Base-by-base conservation (phyloP, 2,329 filamentous ascomycete genomes). In the Penicillium occitanis region DNA sequence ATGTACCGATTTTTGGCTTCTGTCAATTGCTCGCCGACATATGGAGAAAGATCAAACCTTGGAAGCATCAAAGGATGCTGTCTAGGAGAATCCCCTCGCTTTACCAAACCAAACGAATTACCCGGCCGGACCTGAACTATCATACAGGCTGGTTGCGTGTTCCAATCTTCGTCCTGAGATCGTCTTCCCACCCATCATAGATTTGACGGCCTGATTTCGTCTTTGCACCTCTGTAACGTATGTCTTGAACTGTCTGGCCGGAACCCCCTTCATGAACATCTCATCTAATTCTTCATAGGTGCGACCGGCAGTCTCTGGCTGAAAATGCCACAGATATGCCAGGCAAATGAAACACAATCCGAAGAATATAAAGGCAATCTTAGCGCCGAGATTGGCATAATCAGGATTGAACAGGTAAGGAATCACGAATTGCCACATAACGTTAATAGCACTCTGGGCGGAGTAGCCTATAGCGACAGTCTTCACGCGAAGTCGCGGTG, bases 341-440 rank as follows among this genome's bases (percentile, higher is more conserved):
- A 44, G 17, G 42, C 42, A 44, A n/a, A 44, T n/a, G 6, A 19
- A 44, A 44, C 42, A 44, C 17, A 79, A 64, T 0, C 71, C 78
- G 0, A 74, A 76, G 65, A 80, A 82, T 3, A 82, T 71, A 59
- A 82, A 82, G 0, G 74, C 73, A 0, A 78, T 78, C 69, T 81
- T 81, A 0, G 76, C 79, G 7, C 77, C 77, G 0, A 82, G 72
- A 17, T 80, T 77, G 0, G 73, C 73, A 51, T 77, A 68, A 68
- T 78, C 73, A 1, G 77, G 76, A 61, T 78, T 80, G 66, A 79
- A 77, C 2, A 80, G 66, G 30, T 77, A 76, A 0, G 78, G 77
- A 5, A 81, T 66, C 3, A 78, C 75, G 65, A 80, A 79, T 3
- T 68, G 69, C 76, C 75, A 78, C 75, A 79, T 76, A 22, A 50